Conservation (phyloP, 768 basidiomycete species). For the Porphyrellus cyaneotinctus region DNA sequence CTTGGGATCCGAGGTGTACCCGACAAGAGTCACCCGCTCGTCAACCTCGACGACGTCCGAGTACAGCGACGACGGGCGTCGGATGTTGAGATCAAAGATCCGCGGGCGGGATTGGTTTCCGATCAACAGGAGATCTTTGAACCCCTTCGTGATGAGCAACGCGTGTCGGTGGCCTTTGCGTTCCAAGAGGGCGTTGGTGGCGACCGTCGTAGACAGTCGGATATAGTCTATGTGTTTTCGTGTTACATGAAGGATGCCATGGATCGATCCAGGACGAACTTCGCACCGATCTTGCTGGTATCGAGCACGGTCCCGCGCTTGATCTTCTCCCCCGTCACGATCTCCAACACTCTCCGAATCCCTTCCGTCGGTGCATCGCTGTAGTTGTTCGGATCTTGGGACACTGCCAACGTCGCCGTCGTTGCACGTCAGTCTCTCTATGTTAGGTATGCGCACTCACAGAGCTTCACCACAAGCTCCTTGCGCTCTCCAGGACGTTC, state of each 20-base stretch:
- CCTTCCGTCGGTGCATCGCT: constrained; percentile 93
- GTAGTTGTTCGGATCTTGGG: constrained; percentile 86
- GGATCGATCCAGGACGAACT: not conserved
- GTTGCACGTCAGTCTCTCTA: not conserved
- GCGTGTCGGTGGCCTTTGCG: constrained; percentile 92
- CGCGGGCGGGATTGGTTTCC: constrained; percentile 93
- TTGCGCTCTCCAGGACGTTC: constrained; percentile 55
- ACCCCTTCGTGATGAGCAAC: constrained; percentile 85
- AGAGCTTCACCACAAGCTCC: constrained; percentile 87
- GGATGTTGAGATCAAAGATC: constrained; percentile 93
- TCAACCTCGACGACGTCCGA: constrained; percentile 62
- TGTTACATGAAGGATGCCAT: not conserved
- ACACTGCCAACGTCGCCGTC: constrained; percentile 48
- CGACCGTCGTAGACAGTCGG: constrained; percentile 89
- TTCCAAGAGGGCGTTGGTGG: constrained; percentile 93
- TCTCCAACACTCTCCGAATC: constrained; percentile 81
- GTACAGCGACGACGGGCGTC: constrained; percentile 73
- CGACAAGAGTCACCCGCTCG: constrained; percentile 92
- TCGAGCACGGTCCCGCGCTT: constrained; percentile 62
- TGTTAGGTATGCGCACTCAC: constrained; percentile 38
- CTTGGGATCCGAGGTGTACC: constrained; percentile 86
- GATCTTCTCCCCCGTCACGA: constrained; percentile 63
- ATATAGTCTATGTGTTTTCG: constrained; percentile 66
- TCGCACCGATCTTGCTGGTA: constrained; percentile 75
- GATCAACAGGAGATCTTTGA: constrained; percentile 87